Evolutionary conservation across 83 land plant genomes (phyloP).

Genomic region (Picea engelmannii): DNA sequence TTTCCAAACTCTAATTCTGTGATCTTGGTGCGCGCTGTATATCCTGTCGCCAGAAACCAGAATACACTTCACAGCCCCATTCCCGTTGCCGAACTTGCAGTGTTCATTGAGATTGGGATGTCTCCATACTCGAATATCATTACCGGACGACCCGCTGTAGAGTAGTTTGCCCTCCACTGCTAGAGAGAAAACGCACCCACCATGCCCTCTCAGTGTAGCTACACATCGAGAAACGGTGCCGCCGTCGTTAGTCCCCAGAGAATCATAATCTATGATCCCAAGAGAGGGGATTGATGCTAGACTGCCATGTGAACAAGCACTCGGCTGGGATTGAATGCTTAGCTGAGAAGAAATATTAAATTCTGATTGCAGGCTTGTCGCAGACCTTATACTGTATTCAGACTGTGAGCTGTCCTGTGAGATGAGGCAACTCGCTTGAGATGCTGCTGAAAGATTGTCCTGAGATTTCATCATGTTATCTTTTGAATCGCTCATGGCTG

Average conservation of each 20-base stretch:
- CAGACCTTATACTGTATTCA: background rate
- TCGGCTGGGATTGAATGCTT: background rate
- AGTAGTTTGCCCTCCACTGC: constrained; percentile 49
- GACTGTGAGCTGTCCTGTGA: background rate
- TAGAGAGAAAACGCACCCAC: constrained; percentile 59
- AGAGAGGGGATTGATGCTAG: background rate
- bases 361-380: background rate
- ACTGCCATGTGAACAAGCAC: background rate
- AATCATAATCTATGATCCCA: background rate
- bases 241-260: too few species aligned
- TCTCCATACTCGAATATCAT: constrained; percentile 68
- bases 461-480: background rate
- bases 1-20: constrained; percentile 61
- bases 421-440: background rate
- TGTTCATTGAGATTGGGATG: constrained; percentile 18
- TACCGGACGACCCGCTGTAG: constrained; percentile 71
- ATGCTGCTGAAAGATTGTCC: background rate
- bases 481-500: too few species aligned
- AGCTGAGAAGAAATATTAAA: background rate
- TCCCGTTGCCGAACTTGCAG: constrained; percentile 44
- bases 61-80: constrained; percentile 67
- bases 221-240: constrained; percentile 32
- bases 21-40: constrained; percentile 68
- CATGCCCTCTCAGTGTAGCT: constrained; percentile 33
- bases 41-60: constrained; percentile 27